phyloP scores from a whole-genome alignment of 2,329 filamentous ascomycete species.

The Claviceps cyperi region DNA sequence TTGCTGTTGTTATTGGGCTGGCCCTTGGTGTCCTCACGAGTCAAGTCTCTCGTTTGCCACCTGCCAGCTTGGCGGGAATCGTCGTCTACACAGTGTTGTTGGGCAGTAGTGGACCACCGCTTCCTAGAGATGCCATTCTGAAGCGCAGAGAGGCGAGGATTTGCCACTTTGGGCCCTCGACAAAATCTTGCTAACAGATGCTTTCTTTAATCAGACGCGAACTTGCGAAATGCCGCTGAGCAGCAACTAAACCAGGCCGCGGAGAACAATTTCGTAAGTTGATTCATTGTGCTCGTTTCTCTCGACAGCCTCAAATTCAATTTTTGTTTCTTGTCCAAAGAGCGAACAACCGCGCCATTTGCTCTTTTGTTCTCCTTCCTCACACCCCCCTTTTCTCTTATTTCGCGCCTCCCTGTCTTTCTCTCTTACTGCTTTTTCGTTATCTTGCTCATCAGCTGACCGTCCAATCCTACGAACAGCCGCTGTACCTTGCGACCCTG shows the following conservation, averaged over 20 bases:
- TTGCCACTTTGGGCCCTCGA: not conserved
- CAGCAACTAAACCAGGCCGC: conserved; percentile 86
- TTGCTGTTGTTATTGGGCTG: not conserved
- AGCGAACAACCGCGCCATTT: not conserved
- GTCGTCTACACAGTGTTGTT: not conserved
- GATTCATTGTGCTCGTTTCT: conserved; percentile 5
- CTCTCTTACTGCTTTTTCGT: not conserved
- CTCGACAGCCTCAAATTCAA: conserved; percentile 1
- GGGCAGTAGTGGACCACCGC: no score
- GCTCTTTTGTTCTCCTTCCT: not conserved
- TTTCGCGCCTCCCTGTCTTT: not conserved
- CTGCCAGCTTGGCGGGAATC: not conserved
- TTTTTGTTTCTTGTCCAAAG: not conserved
- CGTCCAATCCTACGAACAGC: conserved; percentile 34
- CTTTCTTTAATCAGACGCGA: conserved; percentile 56
- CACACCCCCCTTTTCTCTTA: not conserved
- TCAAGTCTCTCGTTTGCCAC: not conserved
- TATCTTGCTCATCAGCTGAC: conserved; percentile 1
- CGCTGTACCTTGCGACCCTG: conserved; percentile 82
- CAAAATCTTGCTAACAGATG: conserved; percentile 3
- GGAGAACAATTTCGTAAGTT: conserved; percentile 81
- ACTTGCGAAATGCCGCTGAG: conserved; percentile 80
- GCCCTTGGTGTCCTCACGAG: not conserved
- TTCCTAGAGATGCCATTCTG: not conserved
- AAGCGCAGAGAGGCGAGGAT: not conserved